Conservation (phyloP, 108 stramenopile genomes). For the Conticribra weissflogii region DNA sequence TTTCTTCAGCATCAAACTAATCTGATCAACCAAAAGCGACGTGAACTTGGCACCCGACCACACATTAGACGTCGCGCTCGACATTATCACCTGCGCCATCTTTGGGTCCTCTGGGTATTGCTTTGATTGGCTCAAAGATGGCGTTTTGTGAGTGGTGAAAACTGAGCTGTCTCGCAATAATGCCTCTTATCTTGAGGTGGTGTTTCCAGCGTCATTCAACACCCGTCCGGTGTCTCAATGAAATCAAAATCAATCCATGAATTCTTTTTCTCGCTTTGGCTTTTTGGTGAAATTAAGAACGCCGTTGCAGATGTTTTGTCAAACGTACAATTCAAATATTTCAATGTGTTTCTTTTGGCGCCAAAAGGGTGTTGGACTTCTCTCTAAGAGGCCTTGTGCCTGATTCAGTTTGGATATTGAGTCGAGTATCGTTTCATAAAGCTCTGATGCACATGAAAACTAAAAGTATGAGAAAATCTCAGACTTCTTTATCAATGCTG, state of each 20-base stretch:
- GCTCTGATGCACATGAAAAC: neutral
- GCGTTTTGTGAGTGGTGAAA: neutral
- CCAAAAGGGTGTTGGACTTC: neutral
- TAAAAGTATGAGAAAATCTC: neutral
- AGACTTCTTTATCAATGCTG: neutral
- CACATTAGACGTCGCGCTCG: neutral
- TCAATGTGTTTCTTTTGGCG: too few relatives aligned
- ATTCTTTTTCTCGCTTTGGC: too few relatives aligned
- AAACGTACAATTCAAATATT: too few relatives aligned
- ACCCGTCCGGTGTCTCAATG: too few relatives aligned
- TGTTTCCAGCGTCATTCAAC: too few relatives aligned
- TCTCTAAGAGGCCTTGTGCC: neutral
- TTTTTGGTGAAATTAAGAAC: too few relatives aligned
- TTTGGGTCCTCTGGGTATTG: neutral
- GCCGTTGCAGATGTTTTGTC: too few relatives aligned
- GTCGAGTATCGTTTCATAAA: neutral
- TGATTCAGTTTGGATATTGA: neutral
- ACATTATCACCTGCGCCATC: neutral
- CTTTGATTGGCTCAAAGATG: neutral
- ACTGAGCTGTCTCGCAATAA: too few relatives aligned
- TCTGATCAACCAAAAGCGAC: constrained; percentile 15
- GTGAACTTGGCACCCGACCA: constrained; percentile 19
- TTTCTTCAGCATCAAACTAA: constrained; percentile 18
- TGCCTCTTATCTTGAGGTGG: too few relatives aligned
- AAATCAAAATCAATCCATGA: too few relatives aligned